A percentile compares a stretch with the other conserved stretches of the same genome.
phyloP scores from a whole-genome alignment of 345 rosid genomes.

The Pistacia integerrima region DNA sequence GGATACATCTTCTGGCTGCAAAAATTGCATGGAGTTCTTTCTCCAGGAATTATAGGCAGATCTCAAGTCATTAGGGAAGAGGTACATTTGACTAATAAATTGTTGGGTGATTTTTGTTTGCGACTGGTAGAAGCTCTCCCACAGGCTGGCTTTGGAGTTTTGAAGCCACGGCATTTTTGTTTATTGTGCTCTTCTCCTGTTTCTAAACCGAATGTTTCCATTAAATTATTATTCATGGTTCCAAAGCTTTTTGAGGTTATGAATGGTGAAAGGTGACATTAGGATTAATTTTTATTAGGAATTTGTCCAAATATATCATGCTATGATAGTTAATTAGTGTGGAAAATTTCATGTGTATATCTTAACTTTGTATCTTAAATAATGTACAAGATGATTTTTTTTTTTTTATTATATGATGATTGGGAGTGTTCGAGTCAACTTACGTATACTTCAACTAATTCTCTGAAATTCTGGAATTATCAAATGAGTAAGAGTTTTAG shows the following conservation, averaged over 20 bases:
- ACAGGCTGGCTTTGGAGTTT: background rate
- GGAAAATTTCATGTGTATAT: no score
- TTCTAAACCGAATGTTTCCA: background rate
- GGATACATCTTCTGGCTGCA: background rate
- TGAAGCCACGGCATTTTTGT: constrained; percentile 1
- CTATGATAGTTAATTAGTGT: no score
- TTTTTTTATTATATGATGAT: no score
- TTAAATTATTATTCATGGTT: background rate
- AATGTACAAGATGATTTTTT: no score
- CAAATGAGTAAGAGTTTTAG: no score
- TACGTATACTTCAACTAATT: no score
- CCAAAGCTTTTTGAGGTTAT: background rate
- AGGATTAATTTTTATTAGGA: background rate
- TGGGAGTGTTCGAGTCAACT: no score
- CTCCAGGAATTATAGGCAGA: no score
- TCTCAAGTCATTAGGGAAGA: background rate
- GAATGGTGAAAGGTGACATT: background rate
- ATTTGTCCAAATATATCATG: no score
- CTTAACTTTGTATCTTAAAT: no score
- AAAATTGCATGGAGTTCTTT: background rate
- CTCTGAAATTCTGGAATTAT: no score
- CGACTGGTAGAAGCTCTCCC: background rate
- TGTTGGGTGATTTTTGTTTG: background rate
- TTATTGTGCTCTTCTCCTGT: background rate
- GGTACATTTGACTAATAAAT: background rate